Evolutionary conservation across 2,329 filamentous ascomycete genomes (phyloP).

Genomic region (Periconia macrospinosa): DNA sequence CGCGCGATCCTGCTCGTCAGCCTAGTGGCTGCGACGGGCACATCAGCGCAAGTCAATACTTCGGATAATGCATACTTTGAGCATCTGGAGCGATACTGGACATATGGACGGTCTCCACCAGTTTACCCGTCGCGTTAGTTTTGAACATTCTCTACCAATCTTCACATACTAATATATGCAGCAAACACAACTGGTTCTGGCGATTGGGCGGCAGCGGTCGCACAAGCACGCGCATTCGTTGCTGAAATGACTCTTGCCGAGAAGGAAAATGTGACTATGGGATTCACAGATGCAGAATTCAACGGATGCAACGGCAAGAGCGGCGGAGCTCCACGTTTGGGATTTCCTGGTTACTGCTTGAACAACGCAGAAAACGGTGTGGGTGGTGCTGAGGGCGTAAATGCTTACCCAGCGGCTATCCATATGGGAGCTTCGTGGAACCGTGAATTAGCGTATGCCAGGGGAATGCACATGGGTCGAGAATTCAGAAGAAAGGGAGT

Average conservation of each 20-base stretch:
- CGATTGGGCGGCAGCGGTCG: constrained; percentile 11
- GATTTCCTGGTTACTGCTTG: constrained; percentile 36
- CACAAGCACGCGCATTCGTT: constrained; percentile 38
- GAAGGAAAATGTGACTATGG: constrained; percentile 40
- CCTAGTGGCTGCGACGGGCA: background rate
- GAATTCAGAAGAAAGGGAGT: constrained; percentile 73
- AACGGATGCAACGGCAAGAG: constrained; percentile 24
- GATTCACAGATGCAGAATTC: constrained; percentile 7
- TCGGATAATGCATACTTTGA: background rate
- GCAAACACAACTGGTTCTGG: background rate
- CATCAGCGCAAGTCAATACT: background rate
- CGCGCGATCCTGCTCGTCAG: background rate
- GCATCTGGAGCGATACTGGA: background rate
- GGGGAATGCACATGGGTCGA: constrained; percentile 65
- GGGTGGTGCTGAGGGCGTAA: constrained; percentile 10
- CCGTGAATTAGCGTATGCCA: constrained; percentile 67
- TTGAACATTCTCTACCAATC: background rate
- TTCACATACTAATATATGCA: background rate
- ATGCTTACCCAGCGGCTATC: constrained; percentile 11
- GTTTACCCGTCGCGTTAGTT: constrained; percentile 8
- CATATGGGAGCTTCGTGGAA: constrained; percentile 66
- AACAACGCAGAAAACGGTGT: constrained; percentile 30
- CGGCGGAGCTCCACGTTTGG: constrained; percentile 27
- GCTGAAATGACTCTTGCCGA: constrained; percentile 41
- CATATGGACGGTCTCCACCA: constrained; percentile 6